phyloP scores from a whole-genome alignment of 371 early-diverging fungal genomes.

The Cokeromyces recurvatus region DNA sequence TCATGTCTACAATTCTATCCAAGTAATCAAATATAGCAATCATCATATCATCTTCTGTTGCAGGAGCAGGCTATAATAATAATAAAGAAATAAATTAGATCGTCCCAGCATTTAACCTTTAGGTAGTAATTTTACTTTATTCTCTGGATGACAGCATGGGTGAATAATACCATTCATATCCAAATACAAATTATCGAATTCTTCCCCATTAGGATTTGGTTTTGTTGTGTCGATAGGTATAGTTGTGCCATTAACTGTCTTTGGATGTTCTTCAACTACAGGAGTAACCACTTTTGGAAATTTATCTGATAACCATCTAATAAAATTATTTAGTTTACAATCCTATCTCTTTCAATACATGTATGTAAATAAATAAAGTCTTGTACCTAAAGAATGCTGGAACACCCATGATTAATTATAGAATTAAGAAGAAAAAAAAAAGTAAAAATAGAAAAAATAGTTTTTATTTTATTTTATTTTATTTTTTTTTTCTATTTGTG shows the following conservation, averaged over 20 bases:
- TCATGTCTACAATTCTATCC: slow-evolving; percentile 89
- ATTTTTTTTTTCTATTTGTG: too few species aligned
- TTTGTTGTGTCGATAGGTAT: slow-evolving; percentile 85
- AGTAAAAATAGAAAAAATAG: too few species aligned
- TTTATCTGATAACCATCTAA: slow-evolving; percentile 89
- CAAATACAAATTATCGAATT: slow-evolving; percentile 96
- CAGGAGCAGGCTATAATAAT: slow-evolving; percentile 72
- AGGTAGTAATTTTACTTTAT: slow-evolving; percentile 56
- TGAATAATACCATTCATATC: slow-evolving; percentile 99
- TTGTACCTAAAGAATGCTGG: slow-evolving; percentile 72
- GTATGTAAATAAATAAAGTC: neutral
- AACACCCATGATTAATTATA: slow-evolving; percentile 72
- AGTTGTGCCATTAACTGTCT: slow-evolving; percentile 62
- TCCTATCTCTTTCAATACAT: neutral
- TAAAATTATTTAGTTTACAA: neutral
- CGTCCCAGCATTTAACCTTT: too few species aligned
- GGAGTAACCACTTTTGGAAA: slow-evolving; percentile 87
- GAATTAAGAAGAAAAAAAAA: too few species aligned
- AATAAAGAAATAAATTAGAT: too few species aligned
- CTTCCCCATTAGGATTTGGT: slow-evolving; percentile 92
- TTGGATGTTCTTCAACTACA: slow-evolving; percentile 74
- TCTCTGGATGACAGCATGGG: slow-evolving; percentile 95
- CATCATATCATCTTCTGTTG: slow-evolving; percentile 93
- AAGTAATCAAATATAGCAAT: slow-evolving; percentile 92
- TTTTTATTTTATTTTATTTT: too few species aligned